These are phyloP conservation scores for Chamaenerion angustifolium DNA, from an alignment of 345 rosid species.

Conservation along the genomic window DNA sequence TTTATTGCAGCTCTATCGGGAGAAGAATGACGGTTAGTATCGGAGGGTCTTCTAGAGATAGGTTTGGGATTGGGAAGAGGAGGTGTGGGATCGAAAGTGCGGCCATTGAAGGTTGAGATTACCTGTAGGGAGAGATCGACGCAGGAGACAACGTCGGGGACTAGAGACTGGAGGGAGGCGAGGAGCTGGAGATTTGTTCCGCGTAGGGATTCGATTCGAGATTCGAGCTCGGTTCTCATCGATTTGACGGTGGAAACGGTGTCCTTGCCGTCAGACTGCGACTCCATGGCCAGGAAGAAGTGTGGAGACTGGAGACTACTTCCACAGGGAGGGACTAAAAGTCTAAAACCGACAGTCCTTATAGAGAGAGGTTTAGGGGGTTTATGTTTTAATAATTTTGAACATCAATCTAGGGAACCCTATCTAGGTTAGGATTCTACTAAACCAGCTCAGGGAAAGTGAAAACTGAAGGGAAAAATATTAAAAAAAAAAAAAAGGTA, in stretches of 20 bases:
- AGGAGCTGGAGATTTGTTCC: slow-evolving; percentile 49
- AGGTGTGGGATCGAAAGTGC: slow-evolving; percentile 54
- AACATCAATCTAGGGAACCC: too few relatives aligned
- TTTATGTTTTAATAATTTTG: too few relatives aligned
- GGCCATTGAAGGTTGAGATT: slow-evolving; percentile 57
- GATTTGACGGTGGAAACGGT: slow-evolving; percentile 35
- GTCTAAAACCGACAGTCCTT: too few relatives aligned
- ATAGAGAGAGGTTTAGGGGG: too few relatives aligned
- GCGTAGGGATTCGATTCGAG: slow-evolving; percentile 51
- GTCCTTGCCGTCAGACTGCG: too few relatives aligned
- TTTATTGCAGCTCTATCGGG: slow-evolving; percentile 5
- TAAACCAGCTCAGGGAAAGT: too few relatives aligned
- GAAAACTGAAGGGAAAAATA: too few relatives aligned
- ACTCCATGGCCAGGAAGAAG: too few relatives aligned
- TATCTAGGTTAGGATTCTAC: too few relatives aligned
- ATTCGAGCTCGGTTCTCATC: slow-evolving; percentile 49
- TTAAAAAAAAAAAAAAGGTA: too few relatives aligned
- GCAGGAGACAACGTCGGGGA: slow-evolving; percentile 57
- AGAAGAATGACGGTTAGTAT: slow-evolving; percentile 9
- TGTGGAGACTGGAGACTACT: too few relatives aligned
- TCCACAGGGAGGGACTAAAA: too few relatives aligned
- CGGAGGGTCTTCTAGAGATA: slow-evolving; percentile 17
- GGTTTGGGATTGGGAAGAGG: slow-evolving; percentile 42
- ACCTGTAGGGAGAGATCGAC: slow-evolving; percentile 65
- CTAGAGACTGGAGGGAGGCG: slow-evolving; percentile 48